Evolutionary conservation across 73 alveolate species (phyloP).

Genomic region (Paraurostyla sp.): DNA sequence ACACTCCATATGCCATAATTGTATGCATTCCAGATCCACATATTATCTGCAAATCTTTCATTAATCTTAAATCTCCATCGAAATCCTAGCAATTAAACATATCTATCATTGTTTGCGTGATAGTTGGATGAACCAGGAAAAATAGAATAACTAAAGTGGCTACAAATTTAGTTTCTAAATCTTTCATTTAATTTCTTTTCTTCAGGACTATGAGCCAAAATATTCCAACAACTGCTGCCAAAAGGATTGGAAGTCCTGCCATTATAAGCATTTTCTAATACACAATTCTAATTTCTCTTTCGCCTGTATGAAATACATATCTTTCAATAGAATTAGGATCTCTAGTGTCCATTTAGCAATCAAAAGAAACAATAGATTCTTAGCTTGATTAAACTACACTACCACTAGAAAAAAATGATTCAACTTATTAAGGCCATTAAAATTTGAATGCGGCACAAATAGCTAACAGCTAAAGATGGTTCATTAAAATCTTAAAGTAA

Average conservation of each 20-base stretch:
- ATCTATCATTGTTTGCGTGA: constrained; percentile 73
- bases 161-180: constrained; percentile 58
- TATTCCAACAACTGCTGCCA: constrained; percentile 12
- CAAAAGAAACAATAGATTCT: constrained; percentile 72
- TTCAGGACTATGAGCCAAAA: constrained; percentile 58
- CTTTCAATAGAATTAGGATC: constrained; percentile 1
- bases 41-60: constrained; percentile 62
- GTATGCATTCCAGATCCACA: constrained; percentile 67
- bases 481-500: constrained; percentile 75
- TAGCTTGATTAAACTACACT: constrained; percentile 59
- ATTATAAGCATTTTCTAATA: constrained; percentile 62
- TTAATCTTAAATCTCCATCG: constrained; percentile 65
- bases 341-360: constrained; percentile 65
- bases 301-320: constrained; percentile 35
- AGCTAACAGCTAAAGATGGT: constrained; percentile 69
- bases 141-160: constrained; percentile 68
- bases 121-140: constrained; percentile 75
- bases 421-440: constrained; percentile 76
- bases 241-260: constrained; percentile 61
- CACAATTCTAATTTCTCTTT: constrained; percentile 44
- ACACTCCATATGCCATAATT: constrained; percentile 51
- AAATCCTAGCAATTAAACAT: constrained; percentile 70
- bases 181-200: constrained; percentile 29
- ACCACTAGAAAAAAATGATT: constrained; percentile 45
- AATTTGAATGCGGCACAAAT: constrained; percentile 76